Base-by-base conservation (phyloP, 192 early-diverging fungal species). In the Funneliformis geosporum region DNA sequence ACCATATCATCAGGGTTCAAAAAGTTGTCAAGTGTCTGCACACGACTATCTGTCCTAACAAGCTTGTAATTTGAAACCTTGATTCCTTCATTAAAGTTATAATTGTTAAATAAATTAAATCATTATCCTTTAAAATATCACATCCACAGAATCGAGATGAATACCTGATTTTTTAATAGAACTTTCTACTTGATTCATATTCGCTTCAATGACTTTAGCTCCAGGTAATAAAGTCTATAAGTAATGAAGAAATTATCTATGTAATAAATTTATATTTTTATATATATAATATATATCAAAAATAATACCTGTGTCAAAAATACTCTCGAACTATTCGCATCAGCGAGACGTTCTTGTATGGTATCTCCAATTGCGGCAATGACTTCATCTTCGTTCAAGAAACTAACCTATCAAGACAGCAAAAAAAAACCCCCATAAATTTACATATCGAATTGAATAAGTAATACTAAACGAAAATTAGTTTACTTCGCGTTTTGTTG, bases 341-440 rank as follows among this genome's bases (percentile, higher is more conserved):
- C 87, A 6, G 88, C 90, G 23, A 99, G 82, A 60, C 84, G 84
- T 25, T 89, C 85, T 76, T 93, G 90, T 27, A 99, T 89, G 16
- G 82, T 84, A 59, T 93, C 93, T 50, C 90, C 86, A 3, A 99
- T 85, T 0, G 81, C 79, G 12, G 88, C 88, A 44, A 97, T 88
- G 21, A 99, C 90, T 18, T 86, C 81, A 43, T 99, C 96, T 78
- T 98, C 93, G 83, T 99, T 90, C 81, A 99, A 83, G 79, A 99
- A 98, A 60, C 94, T 92, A 33, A 99, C 95, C 92, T 91, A 59
- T 47, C 5, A 65, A 18, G 27, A 0, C 2, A 39, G 42, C 21
- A 10, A 44, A 43, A 46, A 69, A 40, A 69, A 60, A 3, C 18
- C 16, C 14, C 0, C 4, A 55, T 5, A 2, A 55, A 55, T 43